Percentiles rank a stretch among this genome's conserved stretches.
These are phyloP conservation scores for Diaporthe australafricana DNA, from an alignment of 2,329 filamentous ascomycete species.

Conservation along the genomic window DNA sequence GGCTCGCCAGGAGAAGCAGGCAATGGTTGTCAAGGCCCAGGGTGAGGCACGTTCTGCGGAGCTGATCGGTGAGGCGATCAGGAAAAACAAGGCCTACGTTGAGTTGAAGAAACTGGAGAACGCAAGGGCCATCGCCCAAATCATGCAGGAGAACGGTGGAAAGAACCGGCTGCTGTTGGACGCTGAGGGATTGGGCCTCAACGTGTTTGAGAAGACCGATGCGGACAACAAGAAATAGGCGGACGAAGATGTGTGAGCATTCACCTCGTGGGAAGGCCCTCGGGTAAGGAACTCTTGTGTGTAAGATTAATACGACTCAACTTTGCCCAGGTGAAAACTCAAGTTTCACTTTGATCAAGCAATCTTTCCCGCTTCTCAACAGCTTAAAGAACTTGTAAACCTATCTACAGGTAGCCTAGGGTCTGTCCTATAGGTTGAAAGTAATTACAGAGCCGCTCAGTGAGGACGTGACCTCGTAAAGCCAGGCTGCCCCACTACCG, in stretches of 20 bases:
- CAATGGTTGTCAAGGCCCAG: constrained; percentile 97
- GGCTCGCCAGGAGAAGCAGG: constrained; percentile 98
- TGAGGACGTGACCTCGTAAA: background rate
- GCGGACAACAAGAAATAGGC: constrained; percentile 61
- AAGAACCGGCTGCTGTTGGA: constrained; percentile 96
- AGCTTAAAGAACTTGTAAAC: background rate
- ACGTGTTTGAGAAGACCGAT: constrained; percentile 73
- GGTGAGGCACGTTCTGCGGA: constrained; percentile 98
- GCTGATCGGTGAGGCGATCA: constrained; percentile 98
- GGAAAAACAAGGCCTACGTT: constrained; percentile 97
- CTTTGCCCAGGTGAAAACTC: constrained; percentile 32
- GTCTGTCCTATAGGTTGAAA: background rate
- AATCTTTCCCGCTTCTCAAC: background rate
- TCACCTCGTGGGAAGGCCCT: constrained; percentile 14
- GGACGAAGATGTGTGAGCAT: constrained; percentile 23
- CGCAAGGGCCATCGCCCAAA: constrained; percentile 86
- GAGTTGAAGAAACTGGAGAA: constrained; percentile 99
- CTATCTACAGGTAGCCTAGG: background rate
- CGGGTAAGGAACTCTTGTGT: constrained; percentile 25
- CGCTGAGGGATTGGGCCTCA: constrained; percentile 88
- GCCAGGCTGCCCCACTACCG: constrained; percentile 11
- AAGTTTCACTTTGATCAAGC: background rate
- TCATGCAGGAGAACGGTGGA: constrained; percentile 86
- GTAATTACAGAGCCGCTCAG: background rate
- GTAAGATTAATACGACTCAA: constrained; percentile 36